Evolutionary conservation across 176 grass and related monocot genomes (phyloP).

Genomic region (Musa troglodytarum): DNA sequence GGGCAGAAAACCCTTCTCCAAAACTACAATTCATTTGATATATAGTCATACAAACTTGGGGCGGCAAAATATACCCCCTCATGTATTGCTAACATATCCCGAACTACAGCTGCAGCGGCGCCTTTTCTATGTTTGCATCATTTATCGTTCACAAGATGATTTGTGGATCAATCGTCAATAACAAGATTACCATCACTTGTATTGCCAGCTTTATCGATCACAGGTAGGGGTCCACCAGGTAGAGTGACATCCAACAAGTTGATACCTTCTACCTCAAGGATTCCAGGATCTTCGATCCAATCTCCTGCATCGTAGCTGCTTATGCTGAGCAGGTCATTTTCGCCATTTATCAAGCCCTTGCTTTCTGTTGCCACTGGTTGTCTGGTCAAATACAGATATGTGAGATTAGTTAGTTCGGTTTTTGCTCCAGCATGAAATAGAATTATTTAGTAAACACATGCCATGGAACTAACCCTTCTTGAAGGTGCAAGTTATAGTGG

Average conservation of each 20-base stretch:
- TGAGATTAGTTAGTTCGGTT: not conserved
- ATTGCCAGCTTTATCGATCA: not conserved
- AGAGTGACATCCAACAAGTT: not conserved
- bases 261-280: not conserved
- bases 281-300: slow-evolving; percentile 16
- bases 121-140: not conserved
- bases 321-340: not conserved
- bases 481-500: slow-evolving; percentile 21
- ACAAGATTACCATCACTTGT: not conserved
- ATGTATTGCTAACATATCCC: not conserved
- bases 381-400: not conserved
- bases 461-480: slow-evolving; percentile 10
- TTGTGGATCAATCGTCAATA: not conserved
- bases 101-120: not conserved
- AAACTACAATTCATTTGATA: not conserved
- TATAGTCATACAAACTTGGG: not conserved
- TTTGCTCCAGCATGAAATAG: not conserved
- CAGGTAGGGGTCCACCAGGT: not conserved
- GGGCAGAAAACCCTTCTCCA: not conserved
- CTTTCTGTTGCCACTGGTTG: slow-evolving; percentile 1
- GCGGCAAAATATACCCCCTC: not conserved
- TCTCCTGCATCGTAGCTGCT: slow-evolving; percentile 2
- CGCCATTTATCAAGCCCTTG: not conserved
- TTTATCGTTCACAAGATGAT: not conserved
- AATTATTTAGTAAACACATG: not conserved